Percentiles rank a stretch among this genome's conserved stretches.
These are phyloP conservation scores for Xylaria sp. DNA, from an alignment of 2,329 filamentous ascomycete genomes.

Conservation along the genomic window DNA sequence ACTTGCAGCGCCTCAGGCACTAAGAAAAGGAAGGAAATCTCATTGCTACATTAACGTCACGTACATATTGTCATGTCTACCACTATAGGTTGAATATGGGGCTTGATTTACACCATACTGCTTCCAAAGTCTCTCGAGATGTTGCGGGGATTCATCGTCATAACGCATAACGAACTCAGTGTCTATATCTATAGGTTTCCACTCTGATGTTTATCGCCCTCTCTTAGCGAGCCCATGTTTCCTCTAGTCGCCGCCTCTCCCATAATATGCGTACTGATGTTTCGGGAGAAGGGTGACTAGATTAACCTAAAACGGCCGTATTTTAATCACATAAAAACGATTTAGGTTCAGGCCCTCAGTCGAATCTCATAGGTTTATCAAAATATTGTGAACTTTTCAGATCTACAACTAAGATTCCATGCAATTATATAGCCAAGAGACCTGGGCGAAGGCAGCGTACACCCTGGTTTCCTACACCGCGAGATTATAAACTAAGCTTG, in stretches of 20 bases:
- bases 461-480: neutral
- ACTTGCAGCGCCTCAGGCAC: too few relatives aligned
- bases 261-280: neutral
- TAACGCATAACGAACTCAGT: neutral
- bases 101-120: slow-evolving; percentile 12
- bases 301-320: neutral
- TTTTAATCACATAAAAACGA: neutral
- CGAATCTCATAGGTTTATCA: neutral
- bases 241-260: neutral
- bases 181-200: neutral
- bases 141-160: slow-evolving; percentile 1
- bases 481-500: neutral
- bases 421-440: neutral
- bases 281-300: neutral
- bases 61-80: too few relatives aligned
- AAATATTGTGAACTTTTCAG: neutral
- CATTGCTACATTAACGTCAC: too few relatives aligned
- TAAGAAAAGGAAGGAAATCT: too few relatives aligned
- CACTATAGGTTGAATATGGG: too few relatives aligned
- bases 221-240: neutral
- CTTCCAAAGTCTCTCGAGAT: slow-evolving; percentile 12
- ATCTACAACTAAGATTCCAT: neutral
- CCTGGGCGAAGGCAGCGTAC: neutral
- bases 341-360: too few relatives aligned
- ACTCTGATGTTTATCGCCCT: neutral